phyloP scores from a whole-genome alignment of 2,329 filamentous ascomycete species.

The Alternaria sp. region DNA sequence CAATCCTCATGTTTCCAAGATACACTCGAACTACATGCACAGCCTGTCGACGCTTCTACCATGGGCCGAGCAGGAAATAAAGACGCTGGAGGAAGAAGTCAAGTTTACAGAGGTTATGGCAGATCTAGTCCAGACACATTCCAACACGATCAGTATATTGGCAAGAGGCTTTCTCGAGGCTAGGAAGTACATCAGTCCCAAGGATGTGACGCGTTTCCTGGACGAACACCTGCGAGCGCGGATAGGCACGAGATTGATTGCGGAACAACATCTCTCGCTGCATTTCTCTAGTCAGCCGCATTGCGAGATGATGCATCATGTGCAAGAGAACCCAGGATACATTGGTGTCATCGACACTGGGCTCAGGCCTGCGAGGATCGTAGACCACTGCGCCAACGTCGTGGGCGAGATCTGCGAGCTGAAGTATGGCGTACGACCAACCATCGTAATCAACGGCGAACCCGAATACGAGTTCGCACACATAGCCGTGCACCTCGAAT shows the following conservation, averaged over 20 bases:
- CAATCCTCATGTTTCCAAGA: conserved; percentile 93
- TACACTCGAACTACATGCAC: conserved; percentile 96
- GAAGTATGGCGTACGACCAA: conserved; percentile 88
- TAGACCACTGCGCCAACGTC: conserved; percentile 85
- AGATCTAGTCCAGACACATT: conserved; percentile 93
- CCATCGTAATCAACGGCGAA: conserved; percentile 82
- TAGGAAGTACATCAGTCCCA: conserved; percentile 82
- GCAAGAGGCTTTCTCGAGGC: conserved; percentile 94
- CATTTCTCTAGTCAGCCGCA: conserved; percentile 80
- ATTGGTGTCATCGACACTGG: conserved; percentile 96
- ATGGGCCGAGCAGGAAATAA: conserved; percentile 76
- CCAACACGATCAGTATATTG: conserved; percentile 91
- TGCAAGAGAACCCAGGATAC: conserved; percentile 66
- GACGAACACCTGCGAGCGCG: conserved; percentile 92
- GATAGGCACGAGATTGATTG: conserved; percentile 92
- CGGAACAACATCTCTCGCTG: conserved; percentile 94
- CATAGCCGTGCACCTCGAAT: conserved; percentile 94
- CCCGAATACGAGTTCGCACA: conserved; percentile 89
- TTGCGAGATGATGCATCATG: conserved; percentile 60
- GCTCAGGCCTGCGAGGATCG: conserved; percentile 79
- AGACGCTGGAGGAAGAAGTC: conserved; percentile 84
- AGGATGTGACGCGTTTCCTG: conserved; percentile 87
- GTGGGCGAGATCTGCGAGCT: conserved; percentile 97
- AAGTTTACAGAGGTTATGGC: conserved; percentile 91
- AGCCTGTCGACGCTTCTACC: conserved; percentile 89